These are phyloP conservation scores for Mycosphaerelloides madeirae DNA, from an alignment of 2,329 filamentous ascomycete genomes.

Conservation along the genomic window DNA sequence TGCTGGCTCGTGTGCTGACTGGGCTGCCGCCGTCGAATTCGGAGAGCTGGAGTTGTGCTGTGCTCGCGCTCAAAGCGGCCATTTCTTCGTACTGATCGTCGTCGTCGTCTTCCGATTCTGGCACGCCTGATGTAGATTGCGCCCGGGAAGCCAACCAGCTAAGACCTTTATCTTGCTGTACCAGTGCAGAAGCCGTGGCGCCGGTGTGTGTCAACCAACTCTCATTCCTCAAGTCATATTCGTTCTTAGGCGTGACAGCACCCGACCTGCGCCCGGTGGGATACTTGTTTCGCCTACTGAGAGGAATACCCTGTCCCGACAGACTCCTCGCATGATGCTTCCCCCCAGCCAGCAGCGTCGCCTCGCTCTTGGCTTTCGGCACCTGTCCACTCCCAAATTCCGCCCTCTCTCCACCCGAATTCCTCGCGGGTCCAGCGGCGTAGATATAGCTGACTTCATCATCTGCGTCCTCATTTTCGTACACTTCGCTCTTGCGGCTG, in stretches of 20 bases:
- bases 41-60: constrained; percentile 13
- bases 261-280: constrained; percentile 10
- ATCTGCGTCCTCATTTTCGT: constrained; percentile 19
- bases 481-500: constrained; percentile 28
- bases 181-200: constrained; percentile 52
- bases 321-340: constrained; percentile 6
- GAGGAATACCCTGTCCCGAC: constrained; percentile 17
- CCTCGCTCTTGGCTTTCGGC: constrained; percentile 46
- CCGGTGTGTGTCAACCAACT: constrained; percentile 59
- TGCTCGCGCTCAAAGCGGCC: constrained; percentile 27
- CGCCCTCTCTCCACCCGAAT: constrained; percentile 5
- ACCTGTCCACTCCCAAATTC: constrained; percentile 28
- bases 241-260: constrained; percentile 13
- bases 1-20: constrained; percentile 19
- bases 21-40: constrained; percentile 17
- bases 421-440: constrained; percentile 1
- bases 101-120: constrained; percentile 30
- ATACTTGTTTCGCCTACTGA: constrained; percentile 13
- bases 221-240: constrained; percentile 34
- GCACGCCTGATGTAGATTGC: constrained; percentile 45
- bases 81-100: constrained; percentile 34
- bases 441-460: constrained; percentile 16
- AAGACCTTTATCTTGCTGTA: constrained; percentile 59
- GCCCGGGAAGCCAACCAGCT: constrained; percentile 53
- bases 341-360: constrained; percentile 34